Evolutionary conservation across 2,329 filamentous ascomycete genomes (phyloP), one percentile per base, ranked within the genome.

Genomic region (Aspergillus phoenicis): DNA sequence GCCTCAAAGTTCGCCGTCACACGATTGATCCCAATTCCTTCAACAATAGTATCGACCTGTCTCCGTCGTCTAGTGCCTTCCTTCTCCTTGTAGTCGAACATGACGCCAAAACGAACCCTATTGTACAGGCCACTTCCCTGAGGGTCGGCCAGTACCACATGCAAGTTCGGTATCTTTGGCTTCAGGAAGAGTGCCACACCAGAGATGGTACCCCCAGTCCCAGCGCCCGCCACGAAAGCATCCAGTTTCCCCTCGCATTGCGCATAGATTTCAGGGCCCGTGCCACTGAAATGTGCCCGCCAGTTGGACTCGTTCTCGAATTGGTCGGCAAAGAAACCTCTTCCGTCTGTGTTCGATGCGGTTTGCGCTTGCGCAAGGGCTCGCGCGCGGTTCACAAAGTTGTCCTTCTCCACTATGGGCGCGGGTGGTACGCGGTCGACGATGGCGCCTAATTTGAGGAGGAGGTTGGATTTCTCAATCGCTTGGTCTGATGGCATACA

Each of bases 401-500:
- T 96, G 57, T 88, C 87, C 15, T 90, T 90, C 69, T 93, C 93
- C n/a, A 96, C 90, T 66, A 99, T 99, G 61, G 93, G 93, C 8
- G 93, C 93, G 11, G 95, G 93, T 5, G 89, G 85, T 2, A 99
- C 93, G 58, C 93, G 87, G 81, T 97, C 93, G 28, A 99, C 94
- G n/a, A 87, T 86, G 45, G 95, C 95, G 69, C 95, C 95, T 10
- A 99, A 87, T 73, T 95, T 94, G 66, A 89, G 85, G 48, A 99
- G 87, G 43, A 99, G 85, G 70, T 94, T 89, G 5, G 90, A 91
- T 78, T 99, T 99, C 77, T 99, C 95, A 59, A 83, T 81, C 59
- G 89, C 87, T 81, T 96, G 90, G 80, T 99, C 95, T 73, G 91
- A 88, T 52, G 95, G 94, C 93, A 99, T 98, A 82, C 92, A 97